Conservation (phyloP, 176 grass and related monocot species). For the Canna indica region DNA sequence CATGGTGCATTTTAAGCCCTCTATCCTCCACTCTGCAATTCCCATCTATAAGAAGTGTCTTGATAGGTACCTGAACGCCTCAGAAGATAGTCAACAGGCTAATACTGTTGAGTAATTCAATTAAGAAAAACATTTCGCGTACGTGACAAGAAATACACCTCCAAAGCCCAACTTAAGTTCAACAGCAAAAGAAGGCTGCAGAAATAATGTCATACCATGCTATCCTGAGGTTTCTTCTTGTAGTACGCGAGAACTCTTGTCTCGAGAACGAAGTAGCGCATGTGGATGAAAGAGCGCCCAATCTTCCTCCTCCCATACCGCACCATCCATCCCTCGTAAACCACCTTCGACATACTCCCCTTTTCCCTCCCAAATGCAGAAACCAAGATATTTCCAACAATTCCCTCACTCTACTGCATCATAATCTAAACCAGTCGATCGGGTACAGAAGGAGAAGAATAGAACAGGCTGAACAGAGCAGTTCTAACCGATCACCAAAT, state of each 20-base stretch:
- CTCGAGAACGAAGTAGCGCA: conserved; percentile 90
- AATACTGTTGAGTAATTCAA: not conserved
- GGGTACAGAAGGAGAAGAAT: not conserved
- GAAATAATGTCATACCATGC: conserved; percentile 24
- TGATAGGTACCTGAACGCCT: conserved; percentile 58
- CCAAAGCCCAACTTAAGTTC: not conserved
- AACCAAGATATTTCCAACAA: not conserved
- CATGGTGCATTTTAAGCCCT: conserved; percentile 87
- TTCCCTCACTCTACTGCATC: not conserved
- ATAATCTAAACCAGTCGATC: not conserved
- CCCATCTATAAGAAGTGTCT: conserved; percentile 78
- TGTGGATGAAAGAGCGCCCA: conserved; percentile 74
- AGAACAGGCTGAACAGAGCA: not conserved
- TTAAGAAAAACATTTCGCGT: not conserved
- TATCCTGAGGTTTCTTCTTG: conserved; percentile 88
- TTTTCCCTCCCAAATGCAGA: not conserved
- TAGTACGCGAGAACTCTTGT: conserved; percentile 66
- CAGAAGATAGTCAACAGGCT: not conserved
- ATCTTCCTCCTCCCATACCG: conserved; percentile 83
- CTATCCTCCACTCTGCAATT: conserved; percentile 96
- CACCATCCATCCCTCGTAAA: conserved; percentile 98
- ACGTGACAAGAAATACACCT: not conserved
- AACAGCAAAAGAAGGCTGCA: not conserved
- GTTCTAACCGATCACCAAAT: not conserved
- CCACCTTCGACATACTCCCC: conserved; percentile 33